Conservation (phyloP, 176 grass and related monocot species). For the Metroxylon sagu region DNA sequence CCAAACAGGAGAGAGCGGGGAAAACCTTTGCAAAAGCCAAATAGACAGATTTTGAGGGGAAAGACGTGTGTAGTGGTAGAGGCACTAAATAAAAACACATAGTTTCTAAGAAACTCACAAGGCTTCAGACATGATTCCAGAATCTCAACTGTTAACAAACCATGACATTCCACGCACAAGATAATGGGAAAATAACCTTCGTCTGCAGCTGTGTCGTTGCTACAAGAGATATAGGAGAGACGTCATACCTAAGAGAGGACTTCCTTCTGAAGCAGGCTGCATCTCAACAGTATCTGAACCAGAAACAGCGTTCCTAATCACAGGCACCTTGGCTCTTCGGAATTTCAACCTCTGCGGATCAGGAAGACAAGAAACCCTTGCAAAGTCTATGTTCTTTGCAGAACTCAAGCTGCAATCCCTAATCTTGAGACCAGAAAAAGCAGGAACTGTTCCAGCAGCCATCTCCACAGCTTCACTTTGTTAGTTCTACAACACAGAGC, state of each 20-base stretch:
- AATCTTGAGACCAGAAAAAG: conserved; percentile 51
- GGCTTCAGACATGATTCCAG: too few species aligned
- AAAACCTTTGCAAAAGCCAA: too few species aligned
- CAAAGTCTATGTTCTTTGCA: conserved; percentile 71
- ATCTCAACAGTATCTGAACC: conserved; percentile 85
- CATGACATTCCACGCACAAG: too few species aligned
- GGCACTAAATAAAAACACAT: too few species aligned
- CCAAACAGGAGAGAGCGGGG: too few species aligned
- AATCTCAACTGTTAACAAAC: too few species aligned
- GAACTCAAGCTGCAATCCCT: conserved; percentile 46
- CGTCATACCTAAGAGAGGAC: conserved; percentile 74
- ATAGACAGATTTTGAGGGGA: too few species aligned
- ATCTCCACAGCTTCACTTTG: conserved; percentile 7
- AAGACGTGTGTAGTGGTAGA: too few species aligned
- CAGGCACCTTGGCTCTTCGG: conserved; percentile 31
- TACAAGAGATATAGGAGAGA: conserved; percentile 53
- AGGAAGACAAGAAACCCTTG: conserved; percentile 46
- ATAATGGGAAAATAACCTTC: too few species aligned
- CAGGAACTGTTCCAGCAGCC: conserved; percentile 52
- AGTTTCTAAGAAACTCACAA: too few species aligned
- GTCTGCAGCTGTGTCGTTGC: background rate
- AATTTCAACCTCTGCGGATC: conserved; percentile 19
- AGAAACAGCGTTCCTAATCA: conserved; percentile 49
- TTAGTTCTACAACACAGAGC: too few species aligned
- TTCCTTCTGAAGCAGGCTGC: conserved; percentile 91